Percentiles rank a stretch among this genome's conserved stretches.
Evolutionary conservation across 345 rosid genomes (phyloP).

Genomic region (Combretum micranthum): DNA sequence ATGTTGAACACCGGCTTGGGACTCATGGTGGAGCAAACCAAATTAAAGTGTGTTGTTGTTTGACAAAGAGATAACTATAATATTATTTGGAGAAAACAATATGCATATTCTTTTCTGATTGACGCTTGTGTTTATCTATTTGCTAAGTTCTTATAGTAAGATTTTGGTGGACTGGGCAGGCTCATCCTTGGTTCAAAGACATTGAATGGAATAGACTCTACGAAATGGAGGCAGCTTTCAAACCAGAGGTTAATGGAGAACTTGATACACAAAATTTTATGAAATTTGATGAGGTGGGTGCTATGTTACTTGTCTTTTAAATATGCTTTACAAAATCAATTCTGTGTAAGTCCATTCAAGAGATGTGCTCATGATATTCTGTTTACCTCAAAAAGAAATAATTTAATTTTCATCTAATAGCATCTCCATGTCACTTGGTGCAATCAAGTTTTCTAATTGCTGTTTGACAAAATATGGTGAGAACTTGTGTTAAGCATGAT

Average conservation of each 20-base stretch:
- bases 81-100: not conserved
- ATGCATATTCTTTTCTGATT: conserved; percentile 9
- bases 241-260: conserved; percentile 75
- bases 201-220: conserved; percentile 72
- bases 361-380: not conserved
- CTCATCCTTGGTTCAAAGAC: conserved; percentile 95
- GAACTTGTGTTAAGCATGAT: no score
- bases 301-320: not conserved
- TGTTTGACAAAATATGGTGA: no score
- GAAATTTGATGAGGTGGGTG: conserved; percentile 83
- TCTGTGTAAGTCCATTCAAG: not conserved
- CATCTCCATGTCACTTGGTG: no score
- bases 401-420: no score
- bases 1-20: conserved; percentile 82
- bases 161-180: conserved; percentile 29
- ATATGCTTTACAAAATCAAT: not conserved
- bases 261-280: conserved; percentile 88
- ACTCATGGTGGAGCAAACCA: conserved; percentile 49
- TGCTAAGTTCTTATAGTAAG: conserved; percentile 4
- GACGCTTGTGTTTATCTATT: not conserved
- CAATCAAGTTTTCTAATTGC: no score
- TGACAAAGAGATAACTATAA: conserved; percentile 1
- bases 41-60: conserved; percentile 48
- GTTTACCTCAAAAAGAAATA: no score
- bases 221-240: conserved; percentile 85